Conservation (phyloP, 75 land plant species). For the Picea glauca region DNA sequence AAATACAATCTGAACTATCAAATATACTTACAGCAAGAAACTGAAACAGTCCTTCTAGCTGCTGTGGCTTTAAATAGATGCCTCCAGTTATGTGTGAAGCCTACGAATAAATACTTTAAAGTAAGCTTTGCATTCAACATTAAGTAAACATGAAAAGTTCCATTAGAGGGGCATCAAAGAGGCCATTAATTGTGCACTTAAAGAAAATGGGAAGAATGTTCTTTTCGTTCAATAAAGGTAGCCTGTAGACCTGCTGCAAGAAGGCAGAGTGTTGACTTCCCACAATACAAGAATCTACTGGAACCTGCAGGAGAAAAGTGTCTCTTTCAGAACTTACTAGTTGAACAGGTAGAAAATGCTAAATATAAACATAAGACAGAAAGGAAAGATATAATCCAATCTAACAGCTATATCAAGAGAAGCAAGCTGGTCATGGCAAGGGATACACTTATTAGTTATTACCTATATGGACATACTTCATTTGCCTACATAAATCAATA, state of each 20-base stretch:
- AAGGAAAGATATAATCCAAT: too few species aligned
- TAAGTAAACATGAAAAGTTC: slow-evolving; percentile 1
- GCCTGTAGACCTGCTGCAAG: slow-evolving; percentile 74
- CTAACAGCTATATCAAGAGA: too few species aligned
- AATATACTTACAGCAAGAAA: slow-evolving; percentile 67
- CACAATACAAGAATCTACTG: slow-evolving; percentile 90
- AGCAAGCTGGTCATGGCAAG: too few species aligned
- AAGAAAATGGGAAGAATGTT: not conserved
- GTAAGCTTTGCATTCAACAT: not conserved
- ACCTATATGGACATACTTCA: too few species aligned
- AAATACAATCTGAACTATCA: not conserved
- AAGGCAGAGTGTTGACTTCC: slow-evolving; percentile 89
- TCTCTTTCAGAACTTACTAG: too few species aligned
- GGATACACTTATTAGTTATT: too few species aligned
- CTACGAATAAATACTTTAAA: slow-evolving; percentile 28
- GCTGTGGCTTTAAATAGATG: slow-evolving; percentile 87
- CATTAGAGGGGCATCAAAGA: not conserved
- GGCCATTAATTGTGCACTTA: not conserved
- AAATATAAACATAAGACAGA: too few species aligned
- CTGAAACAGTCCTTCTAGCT: slow-evolving; percentile 79
- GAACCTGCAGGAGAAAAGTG: slow-evolving; percentile 46
- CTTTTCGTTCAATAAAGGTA: not conserved
- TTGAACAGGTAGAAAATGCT: too few species aligned
- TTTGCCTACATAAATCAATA: too few species aligned
- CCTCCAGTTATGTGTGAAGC: slow-evolving; percentile 97